Conservation (phyloP, 192 early-diverging fungal genomes). For the Cetraspora pellucida region DNA sequence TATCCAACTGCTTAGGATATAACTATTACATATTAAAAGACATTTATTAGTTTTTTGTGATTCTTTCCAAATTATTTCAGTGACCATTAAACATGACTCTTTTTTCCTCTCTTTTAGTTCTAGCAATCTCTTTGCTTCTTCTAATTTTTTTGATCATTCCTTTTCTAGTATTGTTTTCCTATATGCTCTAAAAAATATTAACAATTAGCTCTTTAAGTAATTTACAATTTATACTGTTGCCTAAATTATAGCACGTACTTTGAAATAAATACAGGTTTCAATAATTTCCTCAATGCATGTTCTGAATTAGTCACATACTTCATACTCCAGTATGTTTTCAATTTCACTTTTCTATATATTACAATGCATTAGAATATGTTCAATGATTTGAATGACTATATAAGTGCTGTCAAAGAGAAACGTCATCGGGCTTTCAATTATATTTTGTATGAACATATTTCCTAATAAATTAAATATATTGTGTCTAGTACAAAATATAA, state of each 20-base stretch:
- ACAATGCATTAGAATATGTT: conserved; percentile 28
- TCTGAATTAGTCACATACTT: conserved; percentile 58
- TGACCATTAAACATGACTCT: conserved; percentile 77
- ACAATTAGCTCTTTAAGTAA: background rate
- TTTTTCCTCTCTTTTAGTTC: conserved; percentile 64
- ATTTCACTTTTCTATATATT: conserved; percentile 46
- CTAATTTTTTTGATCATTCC: conserved; percentile 54
- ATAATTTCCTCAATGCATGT: conserved; percentile 53
- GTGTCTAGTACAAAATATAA: no score
- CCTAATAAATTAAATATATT: no score
- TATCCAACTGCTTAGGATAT: no score
- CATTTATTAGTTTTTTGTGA: conserved; percentile 52
- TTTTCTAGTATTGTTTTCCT: conserved; percentile 64
- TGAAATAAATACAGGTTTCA: conserved; percentile 93
- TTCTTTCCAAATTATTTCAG: conserved; percentile 69
- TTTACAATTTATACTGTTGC: background rate
- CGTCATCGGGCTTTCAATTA: no score
- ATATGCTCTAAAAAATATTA: conserved; percentile 48
- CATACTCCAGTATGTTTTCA: conserved; percentile 54
- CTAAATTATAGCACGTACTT: conserved; percentile 59
- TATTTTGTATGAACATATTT: no score
- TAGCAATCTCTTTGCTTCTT: conserved; percentile 51
- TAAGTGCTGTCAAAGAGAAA: no score
- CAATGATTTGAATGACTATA: background rate
- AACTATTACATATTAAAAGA: background rate